Evolutionary conservation across 441 rosid species (phyloP), one percentile per base, ranked within the genome.

Genomic region (Lepidium campestre): DNA sequence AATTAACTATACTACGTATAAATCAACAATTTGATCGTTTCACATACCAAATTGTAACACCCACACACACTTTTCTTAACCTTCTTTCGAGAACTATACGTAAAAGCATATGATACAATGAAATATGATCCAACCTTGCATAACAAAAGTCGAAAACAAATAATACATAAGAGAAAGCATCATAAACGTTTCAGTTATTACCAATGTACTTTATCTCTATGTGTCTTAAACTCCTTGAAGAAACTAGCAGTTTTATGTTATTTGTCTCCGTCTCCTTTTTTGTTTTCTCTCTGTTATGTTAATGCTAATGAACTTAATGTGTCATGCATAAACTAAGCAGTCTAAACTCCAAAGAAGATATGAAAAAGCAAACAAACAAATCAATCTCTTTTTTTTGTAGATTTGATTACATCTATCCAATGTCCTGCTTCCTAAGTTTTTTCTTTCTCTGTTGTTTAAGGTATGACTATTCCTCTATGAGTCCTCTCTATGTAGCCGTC

Each of bases 401-500:
- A 39, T 11, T 52, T 55, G 62, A 42, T 14, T 41, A 53, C 6
- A 62, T 36, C 25, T 37, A 42, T 49, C 29, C 40, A 32, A 37
- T 22, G 42, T 41, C 48, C 60, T 72, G 57, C 71, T 73, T 73
- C 67, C 17, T 61, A 60, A 72, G 54, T 57, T 77, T 78, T 77
- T 66, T 48, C 68, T 65, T 34, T 10, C 9, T 0, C 3, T 54
- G 53, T 66, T 80, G 79, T 67, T 79, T 68, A 15, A 15, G 46
- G 42, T 58, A 52, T 74, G 46, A 75, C 10, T 9, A 25, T 7
- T 1, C 29, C 29, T 25, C 6, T 4, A 1, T 25, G 29, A 25
- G 29, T 46, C 66, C 62, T 68, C 37, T 69, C 90, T 89, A 85
- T 75, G 74, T 86, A 75, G 60, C 88, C 52, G 83, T 81, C 10